A percentile compares a stretch with the other conserved stretches of the same genome.
These are phyloP conservation scores for Colletotrichum eremochloae DNA, from an alignment of 2,329 filamentous ascomycete species.

Conservation along the genomic window DNA sequence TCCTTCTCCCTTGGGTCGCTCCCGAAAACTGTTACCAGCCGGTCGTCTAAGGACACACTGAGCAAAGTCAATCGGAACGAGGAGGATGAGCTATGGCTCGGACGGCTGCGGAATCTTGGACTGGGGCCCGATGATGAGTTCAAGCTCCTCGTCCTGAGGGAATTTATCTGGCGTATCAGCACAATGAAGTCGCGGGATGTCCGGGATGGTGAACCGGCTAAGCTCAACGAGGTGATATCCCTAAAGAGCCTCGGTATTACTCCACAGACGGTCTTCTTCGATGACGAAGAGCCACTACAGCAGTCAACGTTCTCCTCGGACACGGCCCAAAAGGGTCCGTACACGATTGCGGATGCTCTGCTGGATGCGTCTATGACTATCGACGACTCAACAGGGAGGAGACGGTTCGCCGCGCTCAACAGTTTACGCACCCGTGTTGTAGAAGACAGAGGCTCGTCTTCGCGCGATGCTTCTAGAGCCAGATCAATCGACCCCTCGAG, in stretches of 20 bases:
- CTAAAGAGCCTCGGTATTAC: slow-evolving; percentile 82
- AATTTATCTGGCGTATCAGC: slow-evolving; percentile 91
- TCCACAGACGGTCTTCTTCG: slow-evolving; percentile 92
- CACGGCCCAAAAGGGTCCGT: slow-evolving; percentile 62
- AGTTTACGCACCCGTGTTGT: slow-evolving; percentile 46
- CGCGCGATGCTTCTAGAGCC: slow-evolving; percentile 47
- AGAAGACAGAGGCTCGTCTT: slow-evolving; percentile 45
- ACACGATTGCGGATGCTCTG: slow-evolving; percentile 91
- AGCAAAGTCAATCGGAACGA: slow-evolving; percentile 81
- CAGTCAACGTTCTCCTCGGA: slow-evolving; percentile 52
- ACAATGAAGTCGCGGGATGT: slow-evolving; percentile 74
- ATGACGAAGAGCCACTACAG: slow-evolving; percentile 79
- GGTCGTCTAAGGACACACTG: slow-evolving; percentile 72
- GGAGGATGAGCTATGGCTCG: slow-evolving; percentile 95
- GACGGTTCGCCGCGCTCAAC: slow-evolving; percentile 65
- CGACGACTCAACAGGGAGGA: slow-evolving; percentile 73
- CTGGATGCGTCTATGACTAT: slow-evolving; percentile 93
- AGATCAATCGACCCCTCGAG: slow-evolving; percentile 56
- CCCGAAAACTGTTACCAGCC: slow-evolving; percentile 63
- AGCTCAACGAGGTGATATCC: slow-evolving; percentile 79
- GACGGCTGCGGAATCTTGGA: slow-evolving; percentile 85
- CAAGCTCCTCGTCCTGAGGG: slow-evolving; percentile 86
- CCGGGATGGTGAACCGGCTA: slow-evolving; percentile 51
- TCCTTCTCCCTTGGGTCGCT: slow-evolving; percentile 74
- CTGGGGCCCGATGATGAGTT: slow-evolving; percentile 87